Evolutionary conservation across 2,329 filamentous ascomycete species (phyloP).

Genomic region (Fusarium domesticum): DNA sequence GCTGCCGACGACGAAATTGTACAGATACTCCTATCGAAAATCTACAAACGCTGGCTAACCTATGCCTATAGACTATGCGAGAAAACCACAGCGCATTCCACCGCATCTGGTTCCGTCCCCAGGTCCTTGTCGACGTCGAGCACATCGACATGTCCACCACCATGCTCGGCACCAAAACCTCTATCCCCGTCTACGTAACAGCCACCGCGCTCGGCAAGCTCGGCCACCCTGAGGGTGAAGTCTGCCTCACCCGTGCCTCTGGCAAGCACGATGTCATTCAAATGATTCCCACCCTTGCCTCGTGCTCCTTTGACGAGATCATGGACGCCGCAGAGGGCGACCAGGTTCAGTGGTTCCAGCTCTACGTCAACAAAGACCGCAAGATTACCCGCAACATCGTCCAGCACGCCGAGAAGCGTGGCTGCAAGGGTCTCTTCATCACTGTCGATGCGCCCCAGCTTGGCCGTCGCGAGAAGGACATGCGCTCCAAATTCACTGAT

Average conservation of each 20-base stretch:
- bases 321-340: conserved; percentile 74
- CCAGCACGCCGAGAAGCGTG: conserved; percentile 83
- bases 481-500: conserved; percentile 89
- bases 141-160: conserved; percentile 82
- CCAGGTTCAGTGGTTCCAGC: conserved; percentile 93
- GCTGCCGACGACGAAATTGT: conserved; percentile 61
- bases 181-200: conserved; percentile 93
- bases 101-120: conserved; percentile 94
- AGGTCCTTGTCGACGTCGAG: conserved; percentile 84
- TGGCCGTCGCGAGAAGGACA: conserved; percentile 93
- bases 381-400: conserved; percentile 87
- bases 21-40: background rate
- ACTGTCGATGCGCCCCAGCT: conserved; percentile 97
- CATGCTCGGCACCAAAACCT: conserved; percentile 84
- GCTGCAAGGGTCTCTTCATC: conserved; percentile 95
- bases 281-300: conserved; percentile 97
- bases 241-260: conserved; percentile 81
- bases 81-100: conserved; percentile 97
- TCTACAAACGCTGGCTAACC: conserved; percentile 1
- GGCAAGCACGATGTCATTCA: conserved; percentile 87
- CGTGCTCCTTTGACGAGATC: conserved; percentile 97
- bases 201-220: conserved; percentile 95
- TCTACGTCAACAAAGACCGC: conserved; percentile 96
- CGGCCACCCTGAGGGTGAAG: conserved; percentile 89
- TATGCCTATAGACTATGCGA: conserved; percentile 67